Base-by-base conservation (phyloP, 805 yeast species). In the Candida loeiensis region DNA sequence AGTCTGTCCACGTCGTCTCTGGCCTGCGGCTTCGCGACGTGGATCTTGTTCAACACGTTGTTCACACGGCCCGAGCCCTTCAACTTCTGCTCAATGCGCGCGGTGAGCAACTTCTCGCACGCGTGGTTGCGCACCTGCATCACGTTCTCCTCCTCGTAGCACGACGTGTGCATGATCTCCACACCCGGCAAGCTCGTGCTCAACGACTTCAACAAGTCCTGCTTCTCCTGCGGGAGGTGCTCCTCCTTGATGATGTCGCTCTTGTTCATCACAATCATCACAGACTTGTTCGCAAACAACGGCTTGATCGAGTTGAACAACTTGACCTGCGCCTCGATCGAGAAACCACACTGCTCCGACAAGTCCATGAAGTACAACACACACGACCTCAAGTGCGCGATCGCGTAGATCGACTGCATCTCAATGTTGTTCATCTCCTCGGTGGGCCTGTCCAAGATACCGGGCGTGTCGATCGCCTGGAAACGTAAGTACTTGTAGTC, bases 371-470 rank as follows among this genome's bases (percentile, higher is more conserved):
- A 93, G 71, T 93, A 93, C 58, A 93, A 69, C 33, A 93, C 96
- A 64, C 97, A 87, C 20, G 98, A 90, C 63, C 98, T 80, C 65
- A 93, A 79, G 68, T 93, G 99, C 24, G 99, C 99, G 74, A 93
- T 89, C 46, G 99, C 99, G 58, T 93, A 93, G 58, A 93, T 93
- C 37, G 95, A 85, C 73, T 93, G 99, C 99, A 93, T 93, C 73
- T 93, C 99, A 65, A 93, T 93, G 69, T 93, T 93, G 74, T 93
- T 93, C 99, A 93, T 93, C 63, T 93, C 99, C 67, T 93, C 99
- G 33, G 97, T 89, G 45, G 99, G 99, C 65, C 98, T 82, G 68
- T 93, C 99, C 63, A 93, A 74, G 56, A 93, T 90, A 73, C 99
- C 99, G 24, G 99, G 99, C 27, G 99, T 93, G 68, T 93, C 99